A percentile compares a stretch with the other conserved stretches of the same genome.
These are phyloP conservation scores for Dactylellina cionopaga DNA, from an alignment of 2,329 filamentous ascomycete species.

Conservation along the genomic window DNA sequence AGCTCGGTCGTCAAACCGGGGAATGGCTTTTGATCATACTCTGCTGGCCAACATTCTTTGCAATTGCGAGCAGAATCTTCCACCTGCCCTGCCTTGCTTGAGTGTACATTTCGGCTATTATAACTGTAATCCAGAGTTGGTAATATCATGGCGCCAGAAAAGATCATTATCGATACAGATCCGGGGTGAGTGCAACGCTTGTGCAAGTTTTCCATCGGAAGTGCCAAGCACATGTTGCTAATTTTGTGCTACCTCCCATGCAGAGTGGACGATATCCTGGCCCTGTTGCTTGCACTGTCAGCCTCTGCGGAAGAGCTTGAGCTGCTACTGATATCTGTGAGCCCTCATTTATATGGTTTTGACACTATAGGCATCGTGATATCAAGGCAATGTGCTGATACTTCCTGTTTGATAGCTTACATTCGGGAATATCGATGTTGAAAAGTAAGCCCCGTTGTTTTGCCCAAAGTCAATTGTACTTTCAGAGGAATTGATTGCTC, in stretches of 20 bases:
- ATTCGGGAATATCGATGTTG: conserved; percentile 90
- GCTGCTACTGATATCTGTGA: conserved; percentile 76
- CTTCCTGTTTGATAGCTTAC: conserved; percentile 67
- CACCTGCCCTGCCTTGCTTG: too few species aligned
- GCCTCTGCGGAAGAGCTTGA: conserved; percentile 85
- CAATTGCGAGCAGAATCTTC: too few species aligned
- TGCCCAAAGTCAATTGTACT: too few species aligned
- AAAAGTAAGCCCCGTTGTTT: too few species aligned
- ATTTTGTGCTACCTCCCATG: conserved; percentile 61
- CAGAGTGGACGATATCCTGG: conserved; percentile 87
- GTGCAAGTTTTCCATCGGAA: background rate
- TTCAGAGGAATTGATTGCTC: too few species aligned
- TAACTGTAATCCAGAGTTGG: too few species aligned
- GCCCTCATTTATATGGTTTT: background rate
- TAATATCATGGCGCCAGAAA: conserved; percentile 75
- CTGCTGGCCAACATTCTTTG: too few species aligned
- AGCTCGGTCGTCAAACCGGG: too few species aligned
- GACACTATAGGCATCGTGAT: background rate
- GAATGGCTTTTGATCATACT: too few species aligned
- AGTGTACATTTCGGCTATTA: too few species aligned
- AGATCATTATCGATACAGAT: conserved; percentile 95
- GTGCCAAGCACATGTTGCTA: conserved; percentile 1
- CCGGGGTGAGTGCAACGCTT: conserved; percentile 66
- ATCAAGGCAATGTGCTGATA: background rate
- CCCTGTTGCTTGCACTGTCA: conserved; percentile 85